Evolutionary conservation across 768 basidiomycete genomes (phyloP).

Genomic region (Rhizopogon salebrosus): DNA sequence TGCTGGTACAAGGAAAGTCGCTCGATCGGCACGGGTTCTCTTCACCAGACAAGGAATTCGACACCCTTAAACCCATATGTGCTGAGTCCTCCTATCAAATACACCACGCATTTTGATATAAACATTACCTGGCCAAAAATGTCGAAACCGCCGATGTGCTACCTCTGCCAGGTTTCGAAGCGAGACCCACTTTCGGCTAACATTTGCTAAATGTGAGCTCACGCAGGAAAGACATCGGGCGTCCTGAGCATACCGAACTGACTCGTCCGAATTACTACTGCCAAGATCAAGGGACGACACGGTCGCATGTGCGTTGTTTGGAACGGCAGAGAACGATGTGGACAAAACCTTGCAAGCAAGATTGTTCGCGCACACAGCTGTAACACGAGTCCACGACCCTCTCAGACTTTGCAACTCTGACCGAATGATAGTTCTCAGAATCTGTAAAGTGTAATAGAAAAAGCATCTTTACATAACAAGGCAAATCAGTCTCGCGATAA

Average conservation of each 20-base stretch:
- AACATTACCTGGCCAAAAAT: too few relatives aligned
- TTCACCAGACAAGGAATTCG: background rate
- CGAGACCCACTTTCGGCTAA: constrained; percentile 17
- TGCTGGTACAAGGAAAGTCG: background rate
- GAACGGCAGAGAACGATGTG: constrained; percentile 12
- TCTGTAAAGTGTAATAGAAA: too few relatives aligned
- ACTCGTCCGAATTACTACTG: background rate
- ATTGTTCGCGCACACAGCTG: too few relatives aligned
- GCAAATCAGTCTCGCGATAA: too few relatives aligned
- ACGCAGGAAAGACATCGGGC: background rate
- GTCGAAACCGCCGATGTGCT: too few relatives aligned
- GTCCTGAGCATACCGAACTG: background rate
- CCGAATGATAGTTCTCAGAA: too few relatives aligned
- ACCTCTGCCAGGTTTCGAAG: constrained; percentile 20
- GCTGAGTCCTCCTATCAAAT: constrained; percentile 24
- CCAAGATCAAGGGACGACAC: background rate
- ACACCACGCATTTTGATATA: too few relatives aligned
- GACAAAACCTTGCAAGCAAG: too few relatives aligned
- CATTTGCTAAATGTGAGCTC: background rate
- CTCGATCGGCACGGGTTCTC: background rate
- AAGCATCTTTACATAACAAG: too few relatives aligned
- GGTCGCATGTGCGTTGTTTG: constrained; percentile 23
- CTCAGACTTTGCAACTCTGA: too few relatives aligned
- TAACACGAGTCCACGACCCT: too few relatives aligned
- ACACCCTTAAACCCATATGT: constrained; percentile 20